Evolutionary conservation across 2,329 filamentous ascomycete species (phyloP), one percentile per base, ranked within the genome.

Genomic region (Fusarium avenaceum): DNA sequence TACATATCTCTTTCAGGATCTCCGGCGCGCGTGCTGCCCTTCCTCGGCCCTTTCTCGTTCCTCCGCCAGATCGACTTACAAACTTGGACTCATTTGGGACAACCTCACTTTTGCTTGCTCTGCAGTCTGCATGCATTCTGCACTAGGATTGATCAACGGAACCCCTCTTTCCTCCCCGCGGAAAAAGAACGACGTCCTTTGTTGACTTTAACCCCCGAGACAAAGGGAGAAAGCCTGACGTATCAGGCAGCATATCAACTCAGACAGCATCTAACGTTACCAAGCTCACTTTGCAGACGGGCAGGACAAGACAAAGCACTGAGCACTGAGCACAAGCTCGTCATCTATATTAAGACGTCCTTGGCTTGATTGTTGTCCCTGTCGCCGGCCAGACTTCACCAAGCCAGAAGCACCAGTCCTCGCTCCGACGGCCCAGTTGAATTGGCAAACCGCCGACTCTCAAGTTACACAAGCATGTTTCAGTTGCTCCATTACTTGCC

Each of bases 401-500:
- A 46, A 57, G 57, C 46, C 51, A 28, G 35, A 38, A 8, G 35
- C 15, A 53, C 39, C 32, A 62, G 30, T 54, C 48, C 57, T 70
- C 59, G 65, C 67, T 57, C 71, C 67, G 71, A 57, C 60, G 61
- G 44, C 69, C 62, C 66, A 71, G 52, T 68, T 71, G 62, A 60
- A 72, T 70, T 72, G 66, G 67, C 67, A 74, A 75, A 74, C 71
- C 71, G 57, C 72, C 71, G 70, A 67, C 63, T 58, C 43, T 73
- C 63, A 51, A 65, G 78, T 79, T 73, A 75, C 76, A 79, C 77
- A 63, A 72, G 57, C 72, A 73, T 79, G 78, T 79, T 78, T 78
- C 76, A 76, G 71, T 76, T 69, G 67, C 65, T 69, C 65, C 48
- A 63, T 62, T 42, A 64, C 49, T 46, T 68, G 59, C 48, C 67